Percentiles rank a stretch among this genome's conserved stretches.
phyloP scores from a whole-genome alignment of 177 flowering plant genomes.

The Vitis hybrid region DNA sequence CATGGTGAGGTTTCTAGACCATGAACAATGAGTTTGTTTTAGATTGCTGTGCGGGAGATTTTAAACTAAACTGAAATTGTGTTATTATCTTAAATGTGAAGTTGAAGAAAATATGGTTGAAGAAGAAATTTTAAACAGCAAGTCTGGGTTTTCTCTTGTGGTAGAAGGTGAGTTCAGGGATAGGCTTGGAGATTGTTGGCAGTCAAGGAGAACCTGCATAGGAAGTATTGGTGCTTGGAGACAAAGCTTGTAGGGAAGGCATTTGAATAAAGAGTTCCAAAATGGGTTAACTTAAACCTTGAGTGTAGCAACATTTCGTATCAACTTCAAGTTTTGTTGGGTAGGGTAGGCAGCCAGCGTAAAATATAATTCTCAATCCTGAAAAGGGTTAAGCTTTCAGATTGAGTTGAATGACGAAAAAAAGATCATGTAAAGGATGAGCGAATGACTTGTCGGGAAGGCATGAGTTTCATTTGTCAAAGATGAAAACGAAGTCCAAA shows the following conservation, averaged over 20 bases:
- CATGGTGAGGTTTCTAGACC: conserved; percentile 8
- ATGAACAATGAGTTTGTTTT: no score
- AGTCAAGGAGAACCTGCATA: neutral
- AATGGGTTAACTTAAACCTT: neutral
- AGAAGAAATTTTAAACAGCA: conserved; percentile 6
- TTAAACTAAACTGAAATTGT: neutral
- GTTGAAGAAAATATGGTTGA: conserved; percentile 15
- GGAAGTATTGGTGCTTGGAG: neutral
- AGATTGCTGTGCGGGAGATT: no score
- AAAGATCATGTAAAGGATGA: no score
- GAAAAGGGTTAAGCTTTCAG: neutral
- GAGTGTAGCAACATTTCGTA: neutral
- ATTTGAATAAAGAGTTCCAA: neutral
- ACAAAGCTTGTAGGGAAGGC: neutral
- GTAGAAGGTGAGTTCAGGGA: neutral
- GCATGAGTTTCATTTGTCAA: no score
- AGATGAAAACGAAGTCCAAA: no score
- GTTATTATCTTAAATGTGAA: conserved; percentile 23
- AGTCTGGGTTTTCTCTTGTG: neutral
- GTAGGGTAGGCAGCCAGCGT: neutral
- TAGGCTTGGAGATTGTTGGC: neutral
- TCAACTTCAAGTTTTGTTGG: neutral
- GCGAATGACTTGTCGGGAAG: no score
- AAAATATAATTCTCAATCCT: neutral
- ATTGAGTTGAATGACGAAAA: no score